These are phyloP conservation scores for Calycina herbarum DNA, from an alignment of 2,329 filamentous ascomycete genomes.

Conservation along the genomic window DNA sequence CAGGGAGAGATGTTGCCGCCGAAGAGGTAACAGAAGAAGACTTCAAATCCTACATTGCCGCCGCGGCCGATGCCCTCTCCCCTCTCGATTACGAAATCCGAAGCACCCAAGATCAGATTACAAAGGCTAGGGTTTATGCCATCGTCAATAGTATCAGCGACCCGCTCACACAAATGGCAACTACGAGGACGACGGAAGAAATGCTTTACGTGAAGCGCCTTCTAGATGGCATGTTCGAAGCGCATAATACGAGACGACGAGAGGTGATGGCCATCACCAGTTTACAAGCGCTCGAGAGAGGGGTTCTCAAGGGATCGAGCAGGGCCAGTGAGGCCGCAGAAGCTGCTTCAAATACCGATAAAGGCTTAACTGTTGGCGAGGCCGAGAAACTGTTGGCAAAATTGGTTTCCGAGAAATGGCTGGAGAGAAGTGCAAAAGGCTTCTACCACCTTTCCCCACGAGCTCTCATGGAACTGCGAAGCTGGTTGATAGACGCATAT, in stretches of 20 bases:
- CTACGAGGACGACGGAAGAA: constrained; percentile 76
- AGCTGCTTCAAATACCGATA: constrained; percentile 42
- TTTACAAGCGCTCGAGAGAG: constrained; percentile 73
- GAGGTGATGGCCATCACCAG: constrained; percentile 82
- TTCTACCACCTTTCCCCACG: constrained; percentile 78
- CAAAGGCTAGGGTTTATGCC: constrained; percentile 70
- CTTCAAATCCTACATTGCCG: constrained; percentile 67
- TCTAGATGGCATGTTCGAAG: constrained; percentile 89
- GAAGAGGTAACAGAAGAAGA: constrained; percentile 68
- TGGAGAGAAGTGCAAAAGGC: constrained; percentile 69
- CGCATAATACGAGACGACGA: constrained; percentile 74
- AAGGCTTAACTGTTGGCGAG: constrained; percentile 71
- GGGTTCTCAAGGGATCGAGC: constrained; percentile 56
- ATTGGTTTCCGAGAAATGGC: constrained; percentile 79
- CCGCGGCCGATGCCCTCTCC: constrained; percentile 70
- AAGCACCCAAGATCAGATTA: constrained; percentile 66
- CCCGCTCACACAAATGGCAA: constrained; percentile 81
- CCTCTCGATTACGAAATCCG: constrained; percentile 88
- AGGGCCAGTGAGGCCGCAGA: constrained; percentile 35
- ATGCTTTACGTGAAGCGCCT: constrained; percentile 86
- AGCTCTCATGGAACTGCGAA: constrained; percentile 78
- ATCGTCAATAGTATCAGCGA: constrained; percentile 89
- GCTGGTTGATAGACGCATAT: constrained; percentile 85
- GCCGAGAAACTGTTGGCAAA: constrained; percentile 70
- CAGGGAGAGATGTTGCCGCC: constrained; percentile 49